A percentile compares a stretch with the other conserved stretches of the same genome.
These are phyloP conservation scores for Aspergillus clavatus DNA, from an alignment of 2,329 filamentous ascomycete genomes.

Conservation along the genomic window DNA sequence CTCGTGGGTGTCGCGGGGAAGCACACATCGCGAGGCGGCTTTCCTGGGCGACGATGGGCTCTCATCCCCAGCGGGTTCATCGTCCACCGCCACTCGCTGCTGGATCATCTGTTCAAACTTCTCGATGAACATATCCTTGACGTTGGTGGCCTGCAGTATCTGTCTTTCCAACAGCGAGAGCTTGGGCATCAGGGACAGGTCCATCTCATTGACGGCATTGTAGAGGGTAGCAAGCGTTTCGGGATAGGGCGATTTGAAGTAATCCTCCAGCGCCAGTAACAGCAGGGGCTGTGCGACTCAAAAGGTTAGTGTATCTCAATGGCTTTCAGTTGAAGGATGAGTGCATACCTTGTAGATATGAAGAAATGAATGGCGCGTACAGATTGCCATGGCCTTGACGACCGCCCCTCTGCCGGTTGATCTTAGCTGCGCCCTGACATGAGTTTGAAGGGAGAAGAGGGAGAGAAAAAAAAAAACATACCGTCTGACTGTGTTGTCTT, in stretches of 20 bases:
- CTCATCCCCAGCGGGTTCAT: constrained; percentile 29
- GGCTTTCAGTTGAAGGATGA: background rate
- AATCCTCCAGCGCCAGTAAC: constrained; percentile 87
- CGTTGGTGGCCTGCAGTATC: constrained; percentile 83
- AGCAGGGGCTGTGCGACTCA: constrained; percentile 64
- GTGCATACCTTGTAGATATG: constrained; percentile 86
- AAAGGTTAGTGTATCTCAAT: background rate
- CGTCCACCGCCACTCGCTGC: constrained; percentile 67
- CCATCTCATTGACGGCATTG: constrained; percentile 92
- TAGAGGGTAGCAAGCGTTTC: constrained; percentile 87
- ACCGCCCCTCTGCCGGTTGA: constrained; percentile 66
- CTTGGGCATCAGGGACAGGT: constrained; percentile 85
- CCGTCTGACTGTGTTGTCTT: constrained; percentile 83
- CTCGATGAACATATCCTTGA: constrained; percentile 93
- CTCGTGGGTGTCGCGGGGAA: constrained; percentile 93
- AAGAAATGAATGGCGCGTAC: constrained; percentile 91
- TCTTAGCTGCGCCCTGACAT: constrained; percentile 11
- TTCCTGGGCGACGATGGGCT: constrained; percentile 49
- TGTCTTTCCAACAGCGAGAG: constrained; percentile 78
- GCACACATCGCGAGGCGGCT: constrained; percentile 61
- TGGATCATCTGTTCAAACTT: constrained; percentile 96
- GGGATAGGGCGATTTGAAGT: constrained; percentile 84
- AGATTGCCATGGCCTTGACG: constrained; percentile 98
- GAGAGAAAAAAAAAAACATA: constrained; percentile 37
- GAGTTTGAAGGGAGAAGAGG: background rate